These are phyloP conservation scores for Myrica gale DNA, from an alignment of 306 rosid species.

Conservation along the genomic window DNA sequence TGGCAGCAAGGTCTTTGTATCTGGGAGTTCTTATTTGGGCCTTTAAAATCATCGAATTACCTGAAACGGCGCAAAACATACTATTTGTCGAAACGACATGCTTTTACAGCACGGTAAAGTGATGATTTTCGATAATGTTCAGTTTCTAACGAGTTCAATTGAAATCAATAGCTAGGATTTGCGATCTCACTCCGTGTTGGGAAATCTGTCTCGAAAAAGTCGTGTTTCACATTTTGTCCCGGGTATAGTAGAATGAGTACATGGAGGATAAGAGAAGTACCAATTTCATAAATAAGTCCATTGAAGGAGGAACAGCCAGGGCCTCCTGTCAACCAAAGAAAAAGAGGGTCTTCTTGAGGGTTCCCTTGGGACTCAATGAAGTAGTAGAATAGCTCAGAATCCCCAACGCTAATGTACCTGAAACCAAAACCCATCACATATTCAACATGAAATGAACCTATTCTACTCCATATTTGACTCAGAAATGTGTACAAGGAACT, in stretches of 20 bases:
- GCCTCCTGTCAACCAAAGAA: slow-evolving; percentile 30
- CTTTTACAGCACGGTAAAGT: no score
- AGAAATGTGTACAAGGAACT: neutral
- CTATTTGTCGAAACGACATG: no score
- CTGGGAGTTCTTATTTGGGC: no score
- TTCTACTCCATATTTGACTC: neutral
- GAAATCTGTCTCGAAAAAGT: no score
- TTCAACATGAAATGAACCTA: neutral
- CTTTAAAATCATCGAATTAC: no score
- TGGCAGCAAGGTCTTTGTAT: no score
- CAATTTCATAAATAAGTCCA: slow-evolving; percentile 26
- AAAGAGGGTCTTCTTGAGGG: slow-evolving; percentile 27
- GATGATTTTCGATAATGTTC: no score
- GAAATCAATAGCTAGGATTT: no score
- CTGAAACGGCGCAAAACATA: no score
- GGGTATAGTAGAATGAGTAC: neutral
- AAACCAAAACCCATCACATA: neutral
- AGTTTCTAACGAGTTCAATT: no score
- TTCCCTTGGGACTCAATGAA: slow-evolving; percentile 25
- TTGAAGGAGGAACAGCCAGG: slow-evolving; percentile 23
- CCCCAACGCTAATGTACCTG: slow-evolving; percentile 20
- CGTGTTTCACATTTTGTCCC: neutral
- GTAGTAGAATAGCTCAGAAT: slow-evolving; percentile 25
- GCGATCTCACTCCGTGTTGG: no score
- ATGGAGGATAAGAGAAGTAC: neutral